A percentile compares a stretch with the other conserved stretches of the same genome.
Conservation (phyloP, 257 asterid genomes). For the Forsythia viridissima region DNA sequence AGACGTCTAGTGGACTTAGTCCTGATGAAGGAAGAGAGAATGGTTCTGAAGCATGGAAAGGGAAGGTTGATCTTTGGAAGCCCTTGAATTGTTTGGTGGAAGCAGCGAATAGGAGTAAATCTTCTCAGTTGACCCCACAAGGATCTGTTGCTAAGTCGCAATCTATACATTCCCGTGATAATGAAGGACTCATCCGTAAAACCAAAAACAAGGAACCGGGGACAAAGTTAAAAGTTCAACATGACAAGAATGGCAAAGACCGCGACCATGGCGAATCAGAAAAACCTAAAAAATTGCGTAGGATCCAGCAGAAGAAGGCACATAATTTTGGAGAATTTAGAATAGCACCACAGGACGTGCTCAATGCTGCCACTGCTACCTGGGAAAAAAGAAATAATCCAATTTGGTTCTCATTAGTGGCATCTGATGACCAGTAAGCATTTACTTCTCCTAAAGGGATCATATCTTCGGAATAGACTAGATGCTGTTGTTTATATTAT, state of each 20-base stretch:
- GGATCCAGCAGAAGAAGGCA: conserved; percentile 67
- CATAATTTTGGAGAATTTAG: conserved; percentile 51
- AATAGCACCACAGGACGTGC: conserved; percentile 71
- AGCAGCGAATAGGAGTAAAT: conserved; percentile 90
- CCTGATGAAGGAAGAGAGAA: conserved; percentile 53
- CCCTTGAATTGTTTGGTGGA: conserved; percentile 95
- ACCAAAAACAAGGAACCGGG: conserved; percentile 59
- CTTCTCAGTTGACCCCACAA: conserved; percentile 57
- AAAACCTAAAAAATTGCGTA: conserved; percentile 71
- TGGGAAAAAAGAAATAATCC: conserved; percentile 63
- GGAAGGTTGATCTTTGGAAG: conserved; percentile 87
- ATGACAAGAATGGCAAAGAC: conserved; percentile 55
- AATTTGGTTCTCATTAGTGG: conserved; percentile 87
- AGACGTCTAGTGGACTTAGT: conserved; percentile 50
- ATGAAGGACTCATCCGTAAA: conserved; percentile 56
- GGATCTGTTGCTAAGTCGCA: conserved; percentile 67
- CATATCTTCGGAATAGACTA: conserved; percentile 15
- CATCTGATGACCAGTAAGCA: conserved; percentile 78
- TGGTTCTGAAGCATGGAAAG: conserved; percentile 67
- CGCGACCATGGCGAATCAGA: conserved; percentile 54
- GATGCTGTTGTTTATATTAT: conserved; percentile 11
- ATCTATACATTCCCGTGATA: conserved; percentile 45
- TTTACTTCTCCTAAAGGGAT: conserved; percentile 14
- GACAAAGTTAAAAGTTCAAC: conserved; percentile 63
- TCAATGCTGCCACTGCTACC: conserved; percentile 59